phyloP scores from a whole-genome alignment of 176 grass and related monocot genomes.

The Lolium perenne region DNA sequence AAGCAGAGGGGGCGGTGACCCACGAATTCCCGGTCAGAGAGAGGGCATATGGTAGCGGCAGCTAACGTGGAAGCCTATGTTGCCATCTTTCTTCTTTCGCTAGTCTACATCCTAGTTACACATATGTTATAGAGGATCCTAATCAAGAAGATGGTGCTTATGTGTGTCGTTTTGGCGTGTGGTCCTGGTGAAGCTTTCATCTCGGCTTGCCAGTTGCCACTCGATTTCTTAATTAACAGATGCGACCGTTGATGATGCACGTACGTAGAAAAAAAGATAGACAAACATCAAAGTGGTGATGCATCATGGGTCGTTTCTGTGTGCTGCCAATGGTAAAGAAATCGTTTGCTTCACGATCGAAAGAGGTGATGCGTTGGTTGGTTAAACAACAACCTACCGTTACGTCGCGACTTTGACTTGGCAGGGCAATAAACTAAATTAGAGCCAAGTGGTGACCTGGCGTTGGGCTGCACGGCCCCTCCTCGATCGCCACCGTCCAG shows the following conservation, averaged over 20 bases:
- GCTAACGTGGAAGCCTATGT: no score
- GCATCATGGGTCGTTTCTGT: no score
- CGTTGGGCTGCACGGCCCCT: background rate
- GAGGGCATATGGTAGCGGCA: no score
- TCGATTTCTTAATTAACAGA: background rate
- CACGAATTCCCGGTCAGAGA: no score
- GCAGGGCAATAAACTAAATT: background rate
- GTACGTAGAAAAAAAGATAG: no score
- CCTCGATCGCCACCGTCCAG: conserved; percentile 35
- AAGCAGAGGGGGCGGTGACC: no score
- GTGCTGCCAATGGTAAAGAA: background rate
- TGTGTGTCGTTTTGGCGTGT: background rate
- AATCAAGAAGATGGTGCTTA: background rate
- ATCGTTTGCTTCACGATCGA: conserved; percentile 22
- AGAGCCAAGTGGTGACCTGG: background rate
- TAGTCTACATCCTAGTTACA: background rate
- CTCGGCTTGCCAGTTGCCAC: background rate
- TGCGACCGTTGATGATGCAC: no score
- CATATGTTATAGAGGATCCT: background rate
- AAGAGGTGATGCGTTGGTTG: conserved; percentile 36
- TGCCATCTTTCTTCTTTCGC: no score
- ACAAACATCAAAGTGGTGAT: no score
- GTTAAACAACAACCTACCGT: conserved; percentile 28
- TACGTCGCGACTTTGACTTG: conserved; percentile 31
- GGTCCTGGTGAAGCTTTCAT: background rate